phyloP scores from a whole-genome alignment of 2,329 filamentous ascomycete genomes.

The Pseudogymnoascus verrucosus region DNA sequence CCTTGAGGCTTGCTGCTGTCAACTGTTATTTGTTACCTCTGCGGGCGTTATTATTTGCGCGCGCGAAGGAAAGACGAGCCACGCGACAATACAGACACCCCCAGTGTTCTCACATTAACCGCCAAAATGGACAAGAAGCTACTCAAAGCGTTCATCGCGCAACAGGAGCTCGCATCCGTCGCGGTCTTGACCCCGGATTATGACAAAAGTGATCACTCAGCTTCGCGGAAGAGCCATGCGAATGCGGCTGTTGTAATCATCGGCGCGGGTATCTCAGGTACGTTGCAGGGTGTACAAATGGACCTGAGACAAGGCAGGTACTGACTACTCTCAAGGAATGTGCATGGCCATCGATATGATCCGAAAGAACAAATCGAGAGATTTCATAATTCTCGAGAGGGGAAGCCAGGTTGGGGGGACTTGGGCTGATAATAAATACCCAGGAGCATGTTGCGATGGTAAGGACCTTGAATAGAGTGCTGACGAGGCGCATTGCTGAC shows the following conservation, averaged over 20 bases:
- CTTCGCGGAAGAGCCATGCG: not conserved
- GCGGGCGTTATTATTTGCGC: not conserved
- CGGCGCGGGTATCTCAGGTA: slow-evolving; percentile 46
- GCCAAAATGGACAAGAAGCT: slow-evolving; percentile 1
- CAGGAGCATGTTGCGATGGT: slow-evolving; percentile 46
- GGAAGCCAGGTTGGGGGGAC: slow-evolving; percentile 43
- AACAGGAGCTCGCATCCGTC: not conserved
- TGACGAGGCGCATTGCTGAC: not conserved
- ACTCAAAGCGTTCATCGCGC: not conserved
- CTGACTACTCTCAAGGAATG: slow-evolving; percentile 33
- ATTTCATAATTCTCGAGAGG: slow-evolving; percentile 50
- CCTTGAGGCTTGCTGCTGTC: not conserved
- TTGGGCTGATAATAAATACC: slow-evolving; percentile 48
- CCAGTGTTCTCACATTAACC: not conserved
- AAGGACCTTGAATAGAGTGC: slow-evolving; percentile 10
- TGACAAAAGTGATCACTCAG: not conserved
- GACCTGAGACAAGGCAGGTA: not conserved
- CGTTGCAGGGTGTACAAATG: not conserved
- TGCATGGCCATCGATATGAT: slow-evolving; percentile 51
- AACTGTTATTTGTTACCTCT: not conserved
- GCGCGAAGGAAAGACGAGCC: not conserved
- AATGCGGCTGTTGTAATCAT: slow-evolving; percentile 42
- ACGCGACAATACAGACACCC: not conserved
- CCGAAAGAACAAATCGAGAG: slow-evolving; percentile 40
- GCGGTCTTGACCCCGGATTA: not conserved